Evolutionary conservation across 768 basidiomycete species (phyloP).

Genomic region (Suillus americanus): DNA sequence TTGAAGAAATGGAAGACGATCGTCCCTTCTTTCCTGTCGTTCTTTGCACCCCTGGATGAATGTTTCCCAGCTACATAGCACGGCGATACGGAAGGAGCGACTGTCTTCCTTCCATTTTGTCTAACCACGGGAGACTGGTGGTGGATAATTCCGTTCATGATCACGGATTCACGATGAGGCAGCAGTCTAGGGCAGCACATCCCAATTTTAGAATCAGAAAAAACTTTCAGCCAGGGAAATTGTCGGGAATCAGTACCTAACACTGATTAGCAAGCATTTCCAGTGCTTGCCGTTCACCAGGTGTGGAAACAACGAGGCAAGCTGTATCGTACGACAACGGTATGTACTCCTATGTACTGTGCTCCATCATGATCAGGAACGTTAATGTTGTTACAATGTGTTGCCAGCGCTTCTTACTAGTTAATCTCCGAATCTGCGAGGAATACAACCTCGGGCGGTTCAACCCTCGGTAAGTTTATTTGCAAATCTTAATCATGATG

Average conservation of each 20-base stretch:
- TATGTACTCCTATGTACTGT: background rate
- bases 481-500: background rate
- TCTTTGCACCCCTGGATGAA: background rate
- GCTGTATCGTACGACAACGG: background rate
- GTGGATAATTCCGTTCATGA: background rate
- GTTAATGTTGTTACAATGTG: background rate
- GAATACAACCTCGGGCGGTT: background rate
- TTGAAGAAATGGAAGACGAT: background rate
- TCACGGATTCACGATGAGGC: background rate
- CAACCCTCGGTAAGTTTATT: background rate
- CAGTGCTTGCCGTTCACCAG: background rate
- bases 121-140: background rate
- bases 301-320: conserved; percentile 1
- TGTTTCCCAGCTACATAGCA: background rate
- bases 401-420: background rate
- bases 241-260: background rate
- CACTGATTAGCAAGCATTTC: background rate
- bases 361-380: background rate
- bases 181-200: background rate
- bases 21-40: background rate
- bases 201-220: background rate
- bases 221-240: background rate
- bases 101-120: background rate
- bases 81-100: background rate
- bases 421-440: conserved; percentile 1